A percentile compares a stretch with the other conserved stretches of the same genome.
Conservation (phyloP, 129 eudicot genomes). For the Chrysanthemum lavandulifolium region DNA sequence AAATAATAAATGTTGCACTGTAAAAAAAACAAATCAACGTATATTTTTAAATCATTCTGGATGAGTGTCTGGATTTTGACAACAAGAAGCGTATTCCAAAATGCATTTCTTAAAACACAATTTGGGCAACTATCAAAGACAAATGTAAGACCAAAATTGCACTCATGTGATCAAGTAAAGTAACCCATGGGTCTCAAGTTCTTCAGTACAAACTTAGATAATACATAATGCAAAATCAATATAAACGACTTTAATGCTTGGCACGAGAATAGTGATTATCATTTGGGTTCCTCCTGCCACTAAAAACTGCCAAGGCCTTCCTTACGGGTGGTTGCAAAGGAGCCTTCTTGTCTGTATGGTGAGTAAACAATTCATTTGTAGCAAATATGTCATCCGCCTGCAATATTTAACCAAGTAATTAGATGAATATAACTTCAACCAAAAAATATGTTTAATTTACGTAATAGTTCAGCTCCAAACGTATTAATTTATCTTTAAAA, state of each 20-base stretch:
- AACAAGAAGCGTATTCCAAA: too few relatives aligned
- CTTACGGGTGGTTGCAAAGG: conserved; percentile 86
- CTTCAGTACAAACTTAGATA: not conserved
- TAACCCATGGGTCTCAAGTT: conserved; percentile 18
- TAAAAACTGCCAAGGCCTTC: conserved; percentile 75
- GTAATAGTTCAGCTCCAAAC: not conserved
- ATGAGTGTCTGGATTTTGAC: too few relatives aligned
- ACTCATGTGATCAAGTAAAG: conserved; percentile 10
- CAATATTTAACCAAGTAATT: conserved; percentile 14
- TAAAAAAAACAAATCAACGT: too few relatives aligned
- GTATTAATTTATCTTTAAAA: not conserved
- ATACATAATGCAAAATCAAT: conserved; percentile 4
- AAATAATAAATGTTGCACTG: too few relatives aligned
- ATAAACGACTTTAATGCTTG: conserved; percentile 42
- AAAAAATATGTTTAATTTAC: not conserved
- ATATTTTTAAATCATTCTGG: too few relatives aligned
- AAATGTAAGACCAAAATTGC: conserved; percentile 29
- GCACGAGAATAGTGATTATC: conserved; percentile 81
- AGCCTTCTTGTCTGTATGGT: conserved; percentile 70
- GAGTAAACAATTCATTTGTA: conserved; percentile 59
- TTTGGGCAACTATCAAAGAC: not conserved
- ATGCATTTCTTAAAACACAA: too few relatives aligned
- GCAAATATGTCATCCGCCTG: conserved; percentile 68
- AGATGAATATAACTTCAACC: not conserved
- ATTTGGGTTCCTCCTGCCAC: conserved; percentile 88